phyloP scores from a whole-genome alignment of 1,139 yeast species.

The Yamadazyma spencermartinsiae region DNA sequence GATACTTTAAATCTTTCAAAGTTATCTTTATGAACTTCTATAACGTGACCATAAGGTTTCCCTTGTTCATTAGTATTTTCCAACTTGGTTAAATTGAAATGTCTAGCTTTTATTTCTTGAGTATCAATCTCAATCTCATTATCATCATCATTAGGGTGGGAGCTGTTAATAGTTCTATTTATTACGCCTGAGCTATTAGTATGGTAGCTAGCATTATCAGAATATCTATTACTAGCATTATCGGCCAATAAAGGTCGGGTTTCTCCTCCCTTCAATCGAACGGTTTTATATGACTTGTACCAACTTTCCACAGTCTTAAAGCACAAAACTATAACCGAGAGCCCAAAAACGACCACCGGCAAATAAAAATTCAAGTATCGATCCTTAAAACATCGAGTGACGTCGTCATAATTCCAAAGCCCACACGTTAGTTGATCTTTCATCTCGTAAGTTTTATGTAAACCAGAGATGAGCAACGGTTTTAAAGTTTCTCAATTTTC shows the following conservation, averaged over 20 bases:
- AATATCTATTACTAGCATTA: slow-evolving; percentile 5
- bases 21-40: slow-evolving; percentile 43
- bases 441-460: slow-evolving; percentile 5
- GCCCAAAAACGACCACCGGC: slow-evolving; percentile 33
- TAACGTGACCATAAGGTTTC: slow-evolving; percentile 51
- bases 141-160: slow-evolving; percentile 7
- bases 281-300: slow-evolving; percentile 17
- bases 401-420: slow-evolving; percentile 47
- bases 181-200: background rate
- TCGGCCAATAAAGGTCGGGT: slow-evolving; percentile 34
- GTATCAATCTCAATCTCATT: slow-evolving; percentile 13
- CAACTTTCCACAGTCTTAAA: slow-evolving; percentile 19
- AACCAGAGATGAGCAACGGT: no score
- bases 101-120: slow-evolving; percentile 39
- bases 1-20: slow-evolving; percentile 54
- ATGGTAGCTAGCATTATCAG: slow-evolving; percentile 1
- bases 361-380: slow-evolving; percentile 30
- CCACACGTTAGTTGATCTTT: slow-evolving; percentile 17
- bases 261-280: slow-evolving; percentile 21
- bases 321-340: slow-evolving; percentile 30
- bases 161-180: background rate
- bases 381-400: slow-evolving; percentile 48
- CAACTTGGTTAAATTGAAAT: slow-evolving; percentile 50
- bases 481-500: no score
- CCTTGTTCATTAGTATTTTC: slow-evolving; percentile 52